Evolutionary conservation across 306 rosid species (phyloP).

Genomic region (Argentina anserina): DNA sequence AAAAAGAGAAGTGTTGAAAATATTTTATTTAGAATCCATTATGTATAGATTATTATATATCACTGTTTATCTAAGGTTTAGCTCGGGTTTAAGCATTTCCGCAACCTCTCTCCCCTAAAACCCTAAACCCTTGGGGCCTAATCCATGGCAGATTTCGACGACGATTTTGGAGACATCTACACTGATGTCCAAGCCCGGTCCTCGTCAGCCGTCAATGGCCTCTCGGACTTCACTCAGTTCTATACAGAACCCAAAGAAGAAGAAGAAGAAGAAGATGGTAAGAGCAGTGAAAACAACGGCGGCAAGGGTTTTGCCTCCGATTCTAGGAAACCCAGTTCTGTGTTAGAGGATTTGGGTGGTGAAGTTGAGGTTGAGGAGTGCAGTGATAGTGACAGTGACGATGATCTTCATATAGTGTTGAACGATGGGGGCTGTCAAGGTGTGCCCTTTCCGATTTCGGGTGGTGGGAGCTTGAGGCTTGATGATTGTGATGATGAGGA

Average conservation of each 20-base stretch:
- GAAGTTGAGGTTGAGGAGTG: constrained; percentile 4
- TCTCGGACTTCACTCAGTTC: constrained; percentile 7
- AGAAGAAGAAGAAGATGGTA: neutral
- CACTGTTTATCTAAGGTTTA: too few relatives aligned
- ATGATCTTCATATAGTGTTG: constrained; percentile 61
- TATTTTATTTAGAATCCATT: too few relatives aligned
- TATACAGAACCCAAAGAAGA: constrained; percentile 19
- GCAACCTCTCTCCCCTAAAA: neutral
- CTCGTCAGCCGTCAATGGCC: constrained; percentile 23
- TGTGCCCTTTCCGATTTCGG: constrained; percentile 4
- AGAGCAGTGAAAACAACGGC: neutral
- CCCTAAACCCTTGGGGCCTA: neutral
- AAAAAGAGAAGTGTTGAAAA: too few relatives aligned
- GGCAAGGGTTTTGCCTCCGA: neutral
- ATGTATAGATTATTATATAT: too few relatives aligned
- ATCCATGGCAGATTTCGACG: constrained; percentile 40
- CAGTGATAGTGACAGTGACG: constrained; percentile 53
- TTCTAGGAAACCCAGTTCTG: constrained; percentile 11
- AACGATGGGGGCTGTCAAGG: constrained; percentile 41
- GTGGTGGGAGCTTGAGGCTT: constrained; percentile 18
- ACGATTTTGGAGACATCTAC: constrained; percentile 61
- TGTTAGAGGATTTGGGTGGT: constrained; percentile 10
- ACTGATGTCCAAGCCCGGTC: constrained; percentile 36
- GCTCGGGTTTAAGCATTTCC: neutral
- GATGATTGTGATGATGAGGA: constrained; percentile 18